Evolutionary conservation across 2,329 filamentous ascomycete genomes (phyloP).

Genomic region (Colletotrichum abscissum): DNA sequence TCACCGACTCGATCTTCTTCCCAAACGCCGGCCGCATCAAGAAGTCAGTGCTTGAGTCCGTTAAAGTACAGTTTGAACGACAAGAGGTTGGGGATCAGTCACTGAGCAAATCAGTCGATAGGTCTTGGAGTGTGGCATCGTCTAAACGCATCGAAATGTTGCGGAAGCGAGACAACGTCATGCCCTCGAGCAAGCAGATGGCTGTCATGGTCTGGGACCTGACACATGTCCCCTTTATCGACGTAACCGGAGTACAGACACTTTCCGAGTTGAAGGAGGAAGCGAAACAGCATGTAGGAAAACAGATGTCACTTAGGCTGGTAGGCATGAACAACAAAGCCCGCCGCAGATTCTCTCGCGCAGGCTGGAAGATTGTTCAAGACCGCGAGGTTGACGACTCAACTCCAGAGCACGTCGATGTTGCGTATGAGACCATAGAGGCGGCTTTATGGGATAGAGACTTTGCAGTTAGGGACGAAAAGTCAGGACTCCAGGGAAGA

Average conservation of each 20-base stretch:
- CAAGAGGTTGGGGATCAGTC: conserved; percentile 54
- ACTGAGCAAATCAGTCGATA: conserved; percentile 50
- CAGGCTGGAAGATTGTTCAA: conserved; percentile 48
- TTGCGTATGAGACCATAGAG: conserved; percentile 30
- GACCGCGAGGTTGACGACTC: conserved; percentile 41
- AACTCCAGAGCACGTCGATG: conserved; percentile 32
- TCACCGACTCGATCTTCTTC: conserved; percentile 70
- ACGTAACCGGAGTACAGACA: conserved; percentile 63
- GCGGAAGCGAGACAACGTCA: conserved; percentile 51
- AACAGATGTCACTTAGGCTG: conserved; percentile 58
- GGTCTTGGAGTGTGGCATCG: conserved; percentile 66
- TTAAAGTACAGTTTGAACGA: conserved; percentile 52
- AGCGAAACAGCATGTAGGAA: conserved; percentile 60
- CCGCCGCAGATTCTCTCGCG: conserved; percentile 50
- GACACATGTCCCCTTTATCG: conserved; percentile 61
- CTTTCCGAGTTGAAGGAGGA: conserved; percentile 60
- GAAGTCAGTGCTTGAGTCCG: conserved; percentile 58
- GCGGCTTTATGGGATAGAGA: conserved; percentile 14
- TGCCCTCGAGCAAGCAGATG: conserved; percentile 51
- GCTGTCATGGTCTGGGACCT: conserved; percentile 64
- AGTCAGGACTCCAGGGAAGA: neutral
- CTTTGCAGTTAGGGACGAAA: neutral
- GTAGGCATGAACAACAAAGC: conserved; percentile 58
- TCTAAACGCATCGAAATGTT: conserved; percentile 59
- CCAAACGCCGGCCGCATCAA: conserved; percentile 68